Conservation (phyloP, 106 monocot species). For the Ottelia alismoides region DNA sequence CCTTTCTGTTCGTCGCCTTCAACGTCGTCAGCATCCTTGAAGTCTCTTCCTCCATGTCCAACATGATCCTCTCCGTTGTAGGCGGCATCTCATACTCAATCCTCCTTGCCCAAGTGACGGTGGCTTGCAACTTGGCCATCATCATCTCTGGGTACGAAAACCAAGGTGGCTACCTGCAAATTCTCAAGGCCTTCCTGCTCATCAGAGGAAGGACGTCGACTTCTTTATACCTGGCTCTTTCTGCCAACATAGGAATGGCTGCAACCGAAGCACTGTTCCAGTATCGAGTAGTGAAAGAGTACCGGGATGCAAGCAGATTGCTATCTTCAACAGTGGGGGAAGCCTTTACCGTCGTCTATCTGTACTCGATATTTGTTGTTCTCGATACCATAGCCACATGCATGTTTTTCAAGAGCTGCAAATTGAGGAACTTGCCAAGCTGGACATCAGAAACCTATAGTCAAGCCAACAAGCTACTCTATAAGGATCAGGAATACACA, state of each 20-base stretch:
- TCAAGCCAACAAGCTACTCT: too few relatives aligned
- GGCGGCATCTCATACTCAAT: conserved; percentile 50
- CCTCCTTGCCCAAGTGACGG: conserved; percentile 26
- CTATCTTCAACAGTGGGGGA: conserved; percentile 26
- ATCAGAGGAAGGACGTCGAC: conserved; percentile 33
- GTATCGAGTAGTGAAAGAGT: conserved; percentile 35
- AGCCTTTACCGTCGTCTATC: conserved; percentile 36
- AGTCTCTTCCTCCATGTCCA: conserved; percentile 11
- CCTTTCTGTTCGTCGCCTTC: conserved; percentile 49
- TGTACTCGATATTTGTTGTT: conserved; percentile 50
- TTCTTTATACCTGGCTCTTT: conserved; percentile 51
- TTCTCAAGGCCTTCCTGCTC: conserved; percentile 38
- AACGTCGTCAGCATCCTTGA: conserved; percentile 20
- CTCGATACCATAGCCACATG: conserved; percentile 54
- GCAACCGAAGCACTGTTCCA: conserved; percentile 67
- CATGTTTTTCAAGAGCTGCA: conserved; percentile 61
- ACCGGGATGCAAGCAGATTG: conserved; percentile 2
- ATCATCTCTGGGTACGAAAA: conserved; percentile 41
- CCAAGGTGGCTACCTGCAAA: conserved; percentile 22
- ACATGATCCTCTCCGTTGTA: conserved; percentile 21
- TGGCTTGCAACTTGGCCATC: conserved; percentile 46
- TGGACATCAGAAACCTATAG: too few relatives aligned
- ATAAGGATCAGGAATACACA: too few relatives aligned
- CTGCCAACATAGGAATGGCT: conserved; percentile 42
- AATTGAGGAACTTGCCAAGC: neutral